phyloP scores from a whole-genome alignment of 2,329 filamentous ascomycete genomes.

The Pezicula radicicola region DNA sequence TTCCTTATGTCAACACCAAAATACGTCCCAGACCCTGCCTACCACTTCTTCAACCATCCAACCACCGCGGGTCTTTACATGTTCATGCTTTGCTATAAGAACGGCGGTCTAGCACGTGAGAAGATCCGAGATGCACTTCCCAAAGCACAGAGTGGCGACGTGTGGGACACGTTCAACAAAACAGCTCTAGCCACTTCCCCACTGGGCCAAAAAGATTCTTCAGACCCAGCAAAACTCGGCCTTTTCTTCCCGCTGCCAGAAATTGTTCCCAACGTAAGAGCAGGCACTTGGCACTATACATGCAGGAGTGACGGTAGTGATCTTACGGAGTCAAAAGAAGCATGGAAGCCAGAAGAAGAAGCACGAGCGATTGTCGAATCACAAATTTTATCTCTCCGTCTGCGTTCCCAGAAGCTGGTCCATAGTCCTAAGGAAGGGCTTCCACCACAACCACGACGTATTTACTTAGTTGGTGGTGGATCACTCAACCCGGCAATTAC shows the following conservation, averaged over 20 bases:
- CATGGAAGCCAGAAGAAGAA: conserved; percentile 65
- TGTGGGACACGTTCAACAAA: conserved; percentile 81
- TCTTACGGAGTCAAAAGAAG: conserved; percentile 34
- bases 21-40: conserved; percentile 85
- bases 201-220: conserved; percentile 55
- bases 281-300: conserved; percentile 83
- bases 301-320: conserved; percentile 52
- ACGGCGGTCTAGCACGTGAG: conserved; percentile 90
- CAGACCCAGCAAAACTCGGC: conserved; percentile 72
- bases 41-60: conserved; percentile 98
- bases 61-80: conserved; percentile 90
- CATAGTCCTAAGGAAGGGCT: conserved; percentile 49
- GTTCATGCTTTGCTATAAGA: conserved; percentile 99
- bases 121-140: conserved; percentile 81
- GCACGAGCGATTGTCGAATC: conserved; percentile 87
- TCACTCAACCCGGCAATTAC: conserved; percentile 88
- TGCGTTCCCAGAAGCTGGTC: conserved; percentile 79
- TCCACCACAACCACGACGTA: conserved; percentile 79
- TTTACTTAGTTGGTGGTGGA: conserved; percentile 94
- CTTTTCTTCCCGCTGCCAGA: conserved; percentile 96
- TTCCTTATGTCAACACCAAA: conserved; percentile 96
- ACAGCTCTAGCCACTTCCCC: conserved; percentile 65
- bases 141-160: conserved; percentile 42
- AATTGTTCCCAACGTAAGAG: conserved; percentile 86
- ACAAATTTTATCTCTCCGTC: conserved; percentile 87